These are phyloP conservation scores for Nematodospora anomalae DNA, from an alignment of 1,139 yeast species.

Conservation along the genomic window DNA sequence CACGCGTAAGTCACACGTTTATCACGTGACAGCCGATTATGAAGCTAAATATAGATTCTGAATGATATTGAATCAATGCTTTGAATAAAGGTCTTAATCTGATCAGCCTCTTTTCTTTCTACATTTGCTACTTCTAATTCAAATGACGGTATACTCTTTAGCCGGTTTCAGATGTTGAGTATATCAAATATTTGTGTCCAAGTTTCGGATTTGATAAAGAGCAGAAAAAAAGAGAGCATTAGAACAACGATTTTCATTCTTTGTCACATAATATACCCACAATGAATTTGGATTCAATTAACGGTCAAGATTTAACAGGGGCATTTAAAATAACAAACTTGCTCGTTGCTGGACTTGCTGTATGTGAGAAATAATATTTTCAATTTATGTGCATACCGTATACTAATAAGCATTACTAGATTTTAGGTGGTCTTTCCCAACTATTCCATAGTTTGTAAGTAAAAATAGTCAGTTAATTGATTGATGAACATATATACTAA, in stretches of 20 bases:
- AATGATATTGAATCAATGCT: no score
- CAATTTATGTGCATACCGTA: background rate
- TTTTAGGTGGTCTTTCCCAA: slow-evolving; percentile 58
- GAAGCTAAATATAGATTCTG: no score
- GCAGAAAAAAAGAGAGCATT: no score
- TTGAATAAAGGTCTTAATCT: no score
- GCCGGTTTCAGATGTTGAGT: no score
- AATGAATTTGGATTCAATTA: slow-evolving; percentile 12
- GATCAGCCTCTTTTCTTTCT: no score
- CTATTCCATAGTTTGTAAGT: slow-evolving; percentile 58
- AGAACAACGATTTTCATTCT: no score
- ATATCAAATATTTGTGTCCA: no score
- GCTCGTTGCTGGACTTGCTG: slow-evolving; percentile 59
- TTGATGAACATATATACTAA: slow-evolving; percentile 17
- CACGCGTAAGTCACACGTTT: background rate
- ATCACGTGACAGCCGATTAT: background rate
- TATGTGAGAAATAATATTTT: slow-evolving; percentile 28
- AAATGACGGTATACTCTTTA: no score
- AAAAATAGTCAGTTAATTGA: slow-evolving; percentile 2
- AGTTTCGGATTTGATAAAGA: no score
- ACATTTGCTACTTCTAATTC: no score
- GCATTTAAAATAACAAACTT: slow-evolving; percentile 66
- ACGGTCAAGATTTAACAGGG: slow-evolving; percentile 42
- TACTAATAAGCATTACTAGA: slow-evolving; percentile 32
- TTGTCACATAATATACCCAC: background rate